These are phyloP conservation scores for Tolypocladium endophyticum DNA, from an alignment of 2,329 filamentous ascomycete species.

Conservation along the genomic window DNA sequence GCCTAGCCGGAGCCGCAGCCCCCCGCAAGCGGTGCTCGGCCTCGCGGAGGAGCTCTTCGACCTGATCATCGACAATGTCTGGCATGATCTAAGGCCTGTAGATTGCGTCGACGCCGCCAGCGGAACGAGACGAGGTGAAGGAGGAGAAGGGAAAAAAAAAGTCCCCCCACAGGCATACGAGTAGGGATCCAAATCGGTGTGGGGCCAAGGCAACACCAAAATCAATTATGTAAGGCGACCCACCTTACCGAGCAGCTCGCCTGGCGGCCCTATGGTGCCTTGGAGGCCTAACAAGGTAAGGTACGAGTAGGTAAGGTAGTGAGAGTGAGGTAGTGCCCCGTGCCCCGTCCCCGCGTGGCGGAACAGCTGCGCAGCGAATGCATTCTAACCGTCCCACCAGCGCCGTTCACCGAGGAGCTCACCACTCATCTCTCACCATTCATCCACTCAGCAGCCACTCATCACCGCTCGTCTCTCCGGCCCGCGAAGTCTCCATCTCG, in stretches of 20 bases:
- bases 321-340: too few relatives aligned
- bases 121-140: not conserved
- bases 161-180: too few relatives aligned
- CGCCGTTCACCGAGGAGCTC: not conserved
- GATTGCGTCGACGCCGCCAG: not conserved
- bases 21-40: slow-evolving; percentile 6
- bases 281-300: too few relatives aligned
- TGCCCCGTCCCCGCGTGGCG: not conserved
- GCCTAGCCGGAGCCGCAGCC: not conserved
- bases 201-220: not conserved
- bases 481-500: not conserved
- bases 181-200: not conserved
- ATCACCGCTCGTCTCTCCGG: not conserved
- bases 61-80: slow-evolving; percentile 4
- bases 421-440: not conserved
- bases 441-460: not conserved
- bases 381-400: not conserved
- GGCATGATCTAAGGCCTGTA: slow-evolving; percentile 4
- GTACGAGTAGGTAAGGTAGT: too few relatives aligned
- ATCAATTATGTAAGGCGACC: not conserved
- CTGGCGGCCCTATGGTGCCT: not conserved
- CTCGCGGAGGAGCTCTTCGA: slow-evolving; percentile 8
- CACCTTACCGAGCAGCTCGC: not conserved
- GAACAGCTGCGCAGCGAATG: not conserved
- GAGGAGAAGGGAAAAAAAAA: not conserved